Percentiles rank a stretch among this genome's conserved stretches.
Evolutionary conservation across 495 filamentous ascomycete species (phyloP).

Genomic region (Schizothecium vesticola): DNA sequence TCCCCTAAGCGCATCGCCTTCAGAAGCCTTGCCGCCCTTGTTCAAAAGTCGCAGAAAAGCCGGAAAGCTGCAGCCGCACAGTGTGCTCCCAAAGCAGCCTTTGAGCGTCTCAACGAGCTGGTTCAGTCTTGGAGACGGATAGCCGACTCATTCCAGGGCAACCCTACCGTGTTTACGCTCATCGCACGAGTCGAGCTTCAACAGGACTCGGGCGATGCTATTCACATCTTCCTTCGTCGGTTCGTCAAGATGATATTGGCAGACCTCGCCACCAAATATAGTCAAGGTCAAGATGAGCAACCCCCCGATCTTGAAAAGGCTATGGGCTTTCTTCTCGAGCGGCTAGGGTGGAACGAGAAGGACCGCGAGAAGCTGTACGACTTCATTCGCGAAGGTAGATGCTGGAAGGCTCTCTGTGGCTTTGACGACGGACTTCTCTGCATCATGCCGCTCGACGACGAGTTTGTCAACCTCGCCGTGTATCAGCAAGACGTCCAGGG

Average conservation of each 20-base stretch:
- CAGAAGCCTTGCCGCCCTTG: conserved; percentile 11
- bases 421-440: conserved; percentile 21
- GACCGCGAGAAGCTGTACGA: conserved; percentile 19
- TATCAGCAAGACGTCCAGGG: conserved; percentile 17
- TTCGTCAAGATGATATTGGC: conserved; percentile 25
- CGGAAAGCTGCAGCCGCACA: background rate
- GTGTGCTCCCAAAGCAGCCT: conserved; percentile 17
- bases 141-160: background rate
- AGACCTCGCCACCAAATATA: background rate
- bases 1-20: conserved; percentile 1
- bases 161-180: background rate
- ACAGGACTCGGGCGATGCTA: conserved; percentile 11
- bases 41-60: conserved; percentile 5
- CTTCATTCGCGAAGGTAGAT: conserved; percentile 28
- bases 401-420: conserved; percentile 26
- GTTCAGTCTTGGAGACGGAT: conserved; percentile 22
- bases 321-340: conserved; percentile 8
- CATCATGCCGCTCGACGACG: conserved; percentile 16
- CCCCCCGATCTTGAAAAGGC: background rate
- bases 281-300: background rate
- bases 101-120: conserved; percentile 21
- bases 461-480: conserved; percentile 20
- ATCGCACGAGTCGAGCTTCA: conserved; percentile 2
- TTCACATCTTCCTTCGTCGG: conserved; percentile 23
- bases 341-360: conserved; percentile 19